phyloP scores from a whole-genome alignment of 164 flowering plant species.

The Magnolia officinalis region DNA sequence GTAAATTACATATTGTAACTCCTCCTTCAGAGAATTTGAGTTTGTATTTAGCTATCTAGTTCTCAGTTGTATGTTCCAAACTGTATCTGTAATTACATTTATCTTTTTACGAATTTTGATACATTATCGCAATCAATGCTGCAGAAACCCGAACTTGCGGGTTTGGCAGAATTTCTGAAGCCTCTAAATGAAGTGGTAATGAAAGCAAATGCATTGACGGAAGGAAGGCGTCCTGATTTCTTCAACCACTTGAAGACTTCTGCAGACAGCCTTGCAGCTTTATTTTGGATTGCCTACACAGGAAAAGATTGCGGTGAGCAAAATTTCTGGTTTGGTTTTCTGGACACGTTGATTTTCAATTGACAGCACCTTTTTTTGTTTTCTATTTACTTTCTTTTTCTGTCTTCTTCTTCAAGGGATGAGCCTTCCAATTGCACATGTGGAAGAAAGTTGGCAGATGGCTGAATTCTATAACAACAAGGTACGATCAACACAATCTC shows the following conservation, averaged over 20 bases:
- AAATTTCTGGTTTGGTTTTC: background rate
- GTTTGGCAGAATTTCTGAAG: slow-evolving; percentile 72
- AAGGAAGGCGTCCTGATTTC: slow-evolving; percentile 81
- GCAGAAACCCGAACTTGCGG: slow-evolving; percentile 82
- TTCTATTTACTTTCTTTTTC: slow-evolving; percentile 6
- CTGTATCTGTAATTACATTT: too few species aligned
- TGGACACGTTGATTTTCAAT: slow-evolving; percentile 8
- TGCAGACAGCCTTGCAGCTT: slow-evolving; percentile 85
- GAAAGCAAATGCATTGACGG: slow-evolving; percentile 77
- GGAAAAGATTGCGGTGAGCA: slow-evolving; percentile 92
- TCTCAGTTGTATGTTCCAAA: too few species aligned
- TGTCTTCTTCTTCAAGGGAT: slow-evolving; percentile 51
- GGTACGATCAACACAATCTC: slow-evolving; percentile 31
- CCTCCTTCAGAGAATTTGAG: background rate
- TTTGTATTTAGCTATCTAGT: background rate
- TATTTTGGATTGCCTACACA: slow-evolving; percentile 91
- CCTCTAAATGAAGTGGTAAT: slow-evolving; percentile 83
- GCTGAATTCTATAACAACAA: slow-evolving; percentile 94
- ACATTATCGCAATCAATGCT: slow-evolving; percentile 13
- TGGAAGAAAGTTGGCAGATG: slow-evolving; percentile 99
- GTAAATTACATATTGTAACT: background rate
- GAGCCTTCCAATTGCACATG: slow-evolving; percentile 99
- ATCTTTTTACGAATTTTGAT: background rate
- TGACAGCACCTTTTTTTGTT: slow-evolving; percentile 1
- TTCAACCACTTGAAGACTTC: slow-evolving; percentile 83